phyloP scores from a whole-genome alignment of 495 filamentous ascomycete genomes.

The Neurospora tetrasperma region DNA sequence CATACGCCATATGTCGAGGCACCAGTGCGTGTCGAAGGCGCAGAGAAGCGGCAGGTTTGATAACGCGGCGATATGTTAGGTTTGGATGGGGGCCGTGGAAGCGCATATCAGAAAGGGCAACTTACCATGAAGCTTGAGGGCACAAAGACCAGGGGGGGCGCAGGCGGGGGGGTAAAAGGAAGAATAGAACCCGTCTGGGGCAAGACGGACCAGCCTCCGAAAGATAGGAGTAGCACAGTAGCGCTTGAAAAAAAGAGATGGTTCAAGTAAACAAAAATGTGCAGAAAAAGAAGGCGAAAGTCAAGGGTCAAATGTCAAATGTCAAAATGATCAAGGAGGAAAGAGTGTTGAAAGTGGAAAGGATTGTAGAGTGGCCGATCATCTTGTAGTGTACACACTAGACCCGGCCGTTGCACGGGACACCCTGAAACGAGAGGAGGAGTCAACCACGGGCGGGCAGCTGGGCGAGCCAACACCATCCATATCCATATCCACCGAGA shows the following conservation, averaged over 20 bases:
- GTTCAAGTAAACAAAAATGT: background rate
- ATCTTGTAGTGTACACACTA: background rate
- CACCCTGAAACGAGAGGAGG: background rate
- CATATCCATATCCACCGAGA: background rate
- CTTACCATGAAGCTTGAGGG: background rate
- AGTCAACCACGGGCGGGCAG: background rate
- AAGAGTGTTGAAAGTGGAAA: conserved; percentile 1
- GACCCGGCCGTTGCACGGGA: background rate
- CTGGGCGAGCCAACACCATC: background rate
- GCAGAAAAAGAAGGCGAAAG: background rate
- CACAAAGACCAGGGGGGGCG: background rate
- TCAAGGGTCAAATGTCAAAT: background rate
- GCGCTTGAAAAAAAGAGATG: background rate
- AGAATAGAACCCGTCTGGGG: background rate
- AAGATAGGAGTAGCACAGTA: background rate
- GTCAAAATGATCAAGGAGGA: background rate
- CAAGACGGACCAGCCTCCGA: background rate
- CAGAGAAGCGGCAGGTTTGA: background rate
- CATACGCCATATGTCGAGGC: background rate
- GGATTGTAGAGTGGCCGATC: background rate
- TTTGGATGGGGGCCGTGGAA: background rate
- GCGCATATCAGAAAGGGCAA: background rate
- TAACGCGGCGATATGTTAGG: background rate
- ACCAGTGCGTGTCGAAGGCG: background rate
- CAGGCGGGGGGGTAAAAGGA: background rate